Percentiles rank a stretch among this genome's conserved stretches.
Evolutionary conservation across 148 eudicot genomes (phyloP).

Genomic region (Rhododendron henanense): DNA sequence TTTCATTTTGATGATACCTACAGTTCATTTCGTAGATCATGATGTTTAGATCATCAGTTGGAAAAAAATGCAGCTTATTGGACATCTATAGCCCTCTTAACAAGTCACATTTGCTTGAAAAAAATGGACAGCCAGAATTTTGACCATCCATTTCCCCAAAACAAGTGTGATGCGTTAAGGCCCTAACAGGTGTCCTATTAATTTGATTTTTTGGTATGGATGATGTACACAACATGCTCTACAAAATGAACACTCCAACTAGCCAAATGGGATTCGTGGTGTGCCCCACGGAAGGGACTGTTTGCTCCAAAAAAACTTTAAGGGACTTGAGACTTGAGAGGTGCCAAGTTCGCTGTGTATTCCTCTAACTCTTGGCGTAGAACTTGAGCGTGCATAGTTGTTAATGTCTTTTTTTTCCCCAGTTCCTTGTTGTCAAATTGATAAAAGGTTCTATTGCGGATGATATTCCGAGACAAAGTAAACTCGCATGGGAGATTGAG

Average conservation of each 20-base stretch:
- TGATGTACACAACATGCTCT: background rate
- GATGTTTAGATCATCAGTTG: background rate
- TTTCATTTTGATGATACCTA: background rate
- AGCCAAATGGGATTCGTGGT: background rate
- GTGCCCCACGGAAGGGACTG: background rate
- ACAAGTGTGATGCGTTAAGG: background rate
- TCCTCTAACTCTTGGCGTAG: background rate
- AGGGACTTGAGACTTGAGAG: background rate
- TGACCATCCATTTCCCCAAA: background rate
- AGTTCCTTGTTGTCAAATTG: conserved; percentile 59
- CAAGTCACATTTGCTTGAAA: background rate
- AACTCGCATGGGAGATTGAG: conserved; percentile 53
- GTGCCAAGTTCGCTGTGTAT: background rate
- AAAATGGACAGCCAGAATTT: background rate
- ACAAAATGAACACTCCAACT: background rate
- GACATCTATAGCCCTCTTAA: background rate
- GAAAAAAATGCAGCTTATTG: background rate
- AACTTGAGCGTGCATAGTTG: conserved; percentile 42
- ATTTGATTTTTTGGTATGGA: background rate
- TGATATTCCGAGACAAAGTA: conserved; percentile 50
- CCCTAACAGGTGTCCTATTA: background rate
- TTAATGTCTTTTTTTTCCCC: conserved; percentile 23
- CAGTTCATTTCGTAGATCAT: background rate
- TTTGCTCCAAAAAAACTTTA: background rate
- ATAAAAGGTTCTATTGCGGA: conserved; percentile 40